Base-by-base conservation (phyloP, 176 grass and related monocot species). In the Musa acuminata region DNA sequence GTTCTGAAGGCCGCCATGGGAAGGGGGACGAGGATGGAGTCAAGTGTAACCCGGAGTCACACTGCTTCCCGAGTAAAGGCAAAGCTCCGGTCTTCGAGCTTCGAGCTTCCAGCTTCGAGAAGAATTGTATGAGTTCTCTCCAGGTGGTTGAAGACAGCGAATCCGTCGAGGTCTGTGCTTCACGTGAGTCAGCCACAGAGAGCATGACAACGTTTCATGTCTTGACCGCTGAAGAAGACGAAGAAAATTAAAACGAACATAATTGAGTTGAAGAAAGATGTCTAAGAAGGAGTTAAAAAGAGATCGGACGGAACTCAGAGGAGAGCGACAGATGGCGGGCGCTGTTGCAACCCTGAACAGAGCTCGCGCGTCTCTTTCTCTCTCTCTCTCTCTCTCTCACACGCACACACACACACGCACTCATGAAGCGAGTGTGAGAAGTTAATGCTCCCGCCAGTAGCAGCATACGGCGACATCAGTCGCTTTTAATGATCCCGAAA, bases 1-100 rank as follows among this genome's bases (percentile, higher is more conserved):
- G 55, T 12, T 58, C 29, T 11, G 53, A 75, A 59, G 55, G 72
- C 14, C 26, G 72, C 53, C 72, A 75, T 60, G 54, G 23, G n/a
- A 26, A 35, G 27, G 55, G 20, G 53, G 55, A 75, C 16, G 25
- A 21, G 67, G 67, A 51, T 48, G 14, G 43, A 10, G 2, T 48
- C 26, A 48, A 52, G n/a, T 16, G 12, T 17, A 22, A 8, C n/a
- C 52, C 49, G 13, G 20, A 26, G 16, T 75, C 72, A 75, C 72
- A 75, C 59, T 48, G 72, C 54, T 59, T 22, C 54, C 27, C 23
- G 2, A 23, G 26, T 9, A 60, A 75, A 75, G 26, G 26, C 26
- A 58, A 60, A 48, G 54, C 1, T 13, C 2, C 1, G 14, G 16
- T 35, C 72, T 58, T 59, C 11, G 53, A 75, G n/a, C n/a, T n/a